Base-by-base conservation (phyloP, 176 grass and related monocot genomes). In the Aegilops umbellulata region DNA sequence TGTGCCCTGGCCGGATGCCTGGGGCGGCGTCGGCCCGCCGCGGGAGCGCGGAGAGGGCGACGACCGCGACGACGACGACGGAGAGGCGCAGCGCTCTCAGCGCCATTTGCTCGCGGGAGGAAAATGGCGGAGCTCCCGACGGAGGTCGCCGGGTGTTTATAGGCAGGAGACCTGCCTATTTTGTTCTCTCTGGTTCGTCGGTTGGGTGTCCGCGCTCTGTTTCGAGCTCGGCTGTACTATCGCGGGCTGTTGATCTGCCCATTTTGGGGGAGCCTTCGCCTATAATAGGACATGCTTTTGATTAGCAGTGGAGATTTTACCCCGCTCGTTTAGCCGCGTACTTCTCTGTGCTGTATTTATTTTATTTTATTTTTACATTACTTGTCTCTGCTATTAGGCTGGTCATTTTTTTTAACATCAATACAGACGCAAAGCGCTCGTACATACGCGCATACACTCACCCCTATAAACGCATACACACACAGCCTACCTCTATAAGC, bases 31-130 rank as follows among this genome's bases (percentile, higher is more conserved):
- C 60, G 7, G 36, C 10, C 20, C 22, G 62, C n/a, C 60, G 7
- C 20, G 84, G 23, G 16, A 79, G 60, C 84, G 16, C 31, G 25
- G 80, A 79, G 42, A 87, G 44, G 80, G 79, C 74, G 84, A 65
- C 80, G 84, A 83, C 41, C 31, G 79, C 80, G 14, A 78, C 80
- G 84, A 87, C 41, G 23, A 74, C 80, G 7, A 78, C 27, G 84
- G 74, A 79, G 31, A 90, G 23, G 34, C 80, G 83, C 74, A 83
- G 32, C 66, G 84, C 74, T 46, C 57, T 47, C 57, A 55, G 62
- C 65, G 67, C 80, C 84, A 87, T 90, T 31, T 23, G 16, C 5
- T 16, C 26, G 41, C 23, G 27, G 27, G 49, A 1, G n/a, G 49
- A 49, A 42, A 77, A 77, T n/a, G 65, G 4, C 27, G 20, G 31